Evolutionary conservation across 169 alveolate genomes (phyloP).

Genomic region (Plasmodium fragile): DNA sequence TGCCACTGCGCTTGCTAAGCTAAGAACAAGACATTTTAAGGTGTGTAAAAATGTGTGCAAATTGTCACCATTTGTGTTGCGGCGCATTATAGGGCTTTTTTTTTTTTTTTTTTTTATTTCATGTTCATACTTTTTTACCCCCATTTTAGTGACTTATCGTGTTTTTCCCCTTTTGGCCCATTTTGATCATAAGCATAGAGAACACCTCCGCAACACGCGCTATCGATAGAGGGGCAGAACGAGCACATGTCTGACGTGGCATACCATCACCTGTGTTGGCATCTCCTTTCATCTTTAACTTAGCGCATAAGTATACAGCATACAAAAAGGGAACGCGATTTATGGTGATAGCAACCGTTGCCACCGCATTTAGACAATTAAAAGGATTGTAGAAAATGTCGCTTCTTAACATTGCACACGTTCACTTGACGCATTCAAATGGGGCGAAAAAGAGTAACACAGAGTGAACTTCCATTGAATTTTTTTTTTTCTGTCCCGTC

Average conservation of each 20-base stretch:
- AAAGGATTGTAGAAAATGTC: neutral
- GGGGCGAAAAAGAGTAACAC: neutral
- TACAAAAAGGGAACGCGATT: neutral
- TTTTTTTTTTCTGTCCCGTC: neutral
- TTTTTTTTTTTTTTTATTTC: neutral
- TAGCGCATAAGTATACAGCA: neutral
- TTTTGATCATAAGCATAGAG: neutral
- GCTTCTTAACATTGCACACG: neutral
- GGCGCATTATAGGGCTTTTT: neutral
- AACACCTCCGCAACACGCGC: neutral
- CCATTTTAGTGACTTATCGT: neutral
- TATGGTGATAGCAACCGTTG: neutral
- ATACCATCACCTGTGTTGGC: neutral
- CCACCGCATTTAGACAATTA: neutral
- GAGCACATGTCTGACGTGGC: neutral
- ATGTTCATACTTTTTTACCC: neutral
- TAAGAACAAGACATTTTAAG: neutral
- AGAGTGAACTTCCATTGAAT: neutral
- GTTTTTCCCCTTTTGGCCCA: neutral
- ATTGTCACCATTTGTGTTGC: constrained; percentile 1
- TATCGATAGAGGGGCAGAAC: neutral
- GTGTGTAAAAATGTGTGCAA: neutral
- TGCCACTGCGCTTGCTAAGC: neutral
- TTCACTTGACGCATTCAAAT: neutral
- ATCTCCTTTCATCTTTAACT: neutral